Conservation (phyloP, 2,329 filamentous ascomycete genomes). For the Hymenotorrendiella dingleyae region DNA sequence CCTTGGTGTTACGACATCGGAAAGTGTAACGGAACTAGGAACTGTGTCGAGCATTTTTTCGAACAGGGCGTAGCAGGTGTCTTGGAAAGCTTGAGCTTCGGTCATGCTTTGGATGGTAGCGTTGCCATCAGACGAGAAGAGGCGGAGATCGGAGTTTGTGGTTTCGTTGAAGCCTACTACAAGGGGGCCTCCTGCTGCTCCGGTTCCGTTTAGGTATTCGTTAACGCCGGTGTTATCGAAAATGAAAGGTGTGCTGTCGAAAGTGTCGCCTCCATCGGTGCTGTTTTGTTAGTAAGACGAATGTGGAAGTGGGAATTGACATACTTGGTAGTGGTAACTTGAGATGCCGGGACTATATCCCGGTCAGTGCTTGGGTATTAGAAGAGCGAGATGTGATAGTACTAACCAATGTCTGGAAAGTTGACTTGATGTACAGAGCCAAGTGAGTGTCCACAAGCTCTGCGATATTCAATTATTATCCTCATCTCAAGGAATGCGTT, state of each 20-base stretch:
- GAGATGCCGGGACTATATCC: neutral
- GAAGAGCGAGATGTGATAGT: neutral
- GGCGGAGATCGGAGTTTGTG: slow-evolving; percentile 12
- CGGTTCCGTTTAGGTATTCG: slow-evolving; percentile 43
- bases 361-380: neutral
- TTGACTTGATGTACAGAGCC: slow-evolving; percentile 14
- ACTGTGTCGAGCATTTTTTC: slow-evolving; percentile 11
- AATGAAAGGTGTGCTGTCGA: slow-evolving; percentile 40
- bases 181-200: slow-evolving; percentile 42
- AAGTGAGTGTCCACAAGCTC: slow-evolving; percentile 19
- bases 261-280: slow-evolving; percentile 8
- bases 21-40: slow-evolving; percentile 4
- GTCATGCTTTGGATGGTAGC: slow-evolving; percentile 10
- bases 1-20: slow-evolving; percentile 5
- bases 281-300: slow-evolving; percentile 2
- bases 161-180: slow-evolving; percentile 9
- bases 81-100: slow-evolving; percentile 5
- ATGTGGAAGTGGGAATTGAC: neutral
- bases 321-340: neutral
- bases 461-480: slow-evolving; percentile 1
- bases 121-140: slow-evolving; percentile 13
- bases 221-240: slow-evolving; percentile 51
- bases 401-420: slow-evolving; percentile 16
- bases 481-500: neutral
- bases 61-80: slow-evolving; percentile 12